These are phyloP conservation scores for Kewa caespitosa DNA, from an alignment of 179 eudicot species.

Conservation along the genomic window DNA sequence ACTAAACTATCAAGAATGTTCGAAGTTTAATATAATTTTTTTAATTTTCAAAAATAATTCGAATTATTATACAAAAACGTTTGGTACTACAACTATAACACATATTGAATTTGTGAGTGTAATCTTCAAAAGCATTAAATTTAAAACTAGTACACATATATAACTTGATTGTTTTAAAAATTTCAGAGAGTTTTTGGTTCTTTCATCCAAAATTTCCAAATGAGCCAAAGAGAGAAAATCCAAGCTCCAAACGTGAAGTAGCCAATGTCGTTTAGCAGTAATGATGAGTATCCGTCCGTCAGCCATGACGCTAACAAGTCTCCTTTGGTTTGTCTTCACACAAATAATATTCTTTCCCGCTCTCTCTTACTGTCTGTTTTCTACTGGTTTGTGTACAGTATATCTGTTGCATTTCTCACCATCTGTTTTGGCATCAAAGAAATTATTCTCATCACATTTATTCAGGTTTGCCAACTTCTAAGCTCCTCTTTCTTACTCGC, in stretches of 20 bases:
- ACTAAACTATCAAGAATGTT: too few relatives aligned
- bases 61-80: too few relatives aligned
- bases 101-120: too few relatives aligned
- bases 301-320: not conserved
- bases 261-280: not conserved
- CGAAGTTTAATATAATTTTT: too few relatives aligned
- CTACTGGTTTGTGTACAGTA: not conserved
- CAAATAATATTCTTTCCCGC: not conserved
- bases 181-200: too few relatives aligned
- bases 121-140: too few relatives aligned
- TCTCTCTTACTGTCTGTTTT: not conserved
- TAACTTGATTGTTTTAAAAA: too few relatives aligned
- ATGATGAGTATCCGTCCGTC: not conserved
- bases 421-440: not conserved
- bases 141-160: too few relatives aligned
- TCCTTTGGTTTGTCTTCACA: not conserved
- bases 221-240: not conserved
- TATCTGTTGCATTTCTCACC: not conserved
- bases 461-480: not conserved
- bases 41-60: too few relatives aligned
- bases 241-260: not conserved
- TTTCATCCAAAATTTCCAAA: too few relatives aligned
- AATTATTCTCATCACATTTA: not conserved
- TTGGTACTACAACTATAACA: too few relatives aligned
- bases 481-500: not conserved